Evolutionary conservation across 371 early-diverging fungal species (phyloP), one percentile per base, ranked within the genome.

Genomic region (Mortierella sp.): DNA sequence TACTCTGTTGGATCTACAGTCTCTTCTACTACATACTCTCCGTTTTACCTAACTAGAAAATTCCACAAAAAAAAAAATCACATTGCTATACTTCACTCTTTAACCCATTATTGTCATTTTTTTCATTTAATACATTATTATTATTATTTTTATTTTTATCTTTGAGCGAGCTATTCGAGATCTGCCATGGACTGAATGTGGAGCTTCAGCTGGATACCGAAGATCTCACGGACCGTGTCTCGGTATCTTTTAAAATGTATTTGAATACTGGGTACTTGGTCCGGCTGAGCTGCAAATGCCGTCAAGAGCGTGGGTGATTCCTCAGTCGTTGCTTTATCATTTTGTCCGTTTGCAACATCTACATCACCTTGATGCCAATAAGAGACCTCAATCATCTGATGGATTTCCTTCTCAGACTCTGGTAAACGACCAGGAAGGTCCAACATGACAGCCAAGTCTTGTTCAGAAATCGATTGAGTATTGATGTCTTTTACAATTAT

Each of bases 381-480:
- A 0, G 89, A 86, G 4, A 92, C 89, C 13, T 90, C 87, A 24
- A 86, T 67, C 86, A 92, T 90, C 3, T 72, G 63, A 1, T 57
- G 66, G 47, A 87, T 74, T 52, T 91, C 89, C 28, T 70, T 57
- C 16, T 72, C 70, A 3, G 79, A 74, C 19, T 63, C 71, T 0
- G 92, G 92, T 28, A 92, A 72, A 15, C 85, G 81, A 1, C 92
- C 92, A 0, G 91, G 92, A 63, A 91, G 87, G 58, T 91, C 92
- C 21, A 92, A 80, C 33, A 88, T 64, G 4, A 58, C 28, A 1
- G 89, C 91, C 58, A 92, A 77, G 22, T 73, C 84, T 0, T 76
- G 69, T 50, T 92, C 92, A 9, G 75, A 33, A 0, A 88, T 76
- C 3, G 40, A 45, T 1, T 43, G 64, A 58, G 55, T 21, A 43